A percentile compares a stretch with the other conserved stretches of the same genome.
Evolutionary conservation across 805 yeast species (phyloP).

Genomic region (Saccharomyces eubayanus): DNA sequence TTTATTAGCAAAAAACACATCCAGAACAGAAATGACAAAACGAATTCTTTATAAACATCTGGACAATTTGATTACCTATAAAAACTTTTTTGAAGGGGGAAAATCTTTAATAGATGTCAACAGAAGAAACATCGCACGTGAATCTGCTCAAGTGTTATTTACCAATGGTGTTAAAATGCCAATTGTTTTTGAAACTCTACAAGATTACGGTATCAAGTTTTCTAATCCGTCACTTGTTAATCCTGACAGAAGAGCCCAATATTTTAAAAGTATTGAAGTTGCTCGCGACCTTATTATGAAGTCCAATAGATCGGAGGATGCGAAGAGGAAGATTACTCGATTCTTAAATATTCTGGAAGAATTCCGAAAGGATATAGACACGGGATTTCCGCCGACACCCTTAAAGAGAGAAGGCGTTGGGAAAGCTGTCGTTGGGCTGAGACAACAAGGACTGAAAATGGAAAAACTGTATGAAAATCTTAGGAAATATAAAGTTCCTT

Average conservation of each 20-base stretch:
- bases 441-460: slow-evolving; percentile 27
- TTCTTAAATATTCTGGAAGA: slow-evolving; percentile 14
- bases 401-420: slow-evolving; percentile 12
- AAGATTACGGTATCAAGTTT: slow-evolving; percentile 23
- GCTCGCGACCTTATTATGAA: slow-evolving; percentile 22
- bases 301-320: slow-evolving; percentile 13
- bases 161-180: slow-evolving; percentile 28
- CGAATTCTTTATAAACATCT: slow-evolving; percentile 12
- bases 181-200: slow-evolving; percentile 19
- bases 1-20: slow-evolving; percentile 10
- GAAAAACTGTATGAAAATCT: slow-evolving; percentile 21
- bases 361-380: slow-evolving; percentile 20
- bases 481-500: slow-evolving; percentile 15
- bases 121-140: slow-evolving; percentile 10
- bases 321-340: slow-evolving; percentile 15
- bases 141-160: slow-evolving; percentile 20
- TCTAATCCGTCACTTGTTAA: slow-evolving; percentile 9
- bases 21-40: slow-evolving; percentile 16
- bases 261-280: slow-evolving; percentile 22
- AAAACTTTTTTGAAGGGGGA: slow-evolving; percentile 14
- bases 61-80: slow-evolving; percentile 11
- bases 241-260: slow-evolving; percentile 20
- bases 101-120: background rate
- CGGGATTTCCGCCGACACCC: slow-evolving; percentile 20
- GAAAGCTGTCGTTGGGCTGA: slow-evolving; percentile 15